A percentile compares a stretch with the other conserved stretches of the same genome.
phyloP scores from a whole-genome alignment of 2,329 filamentous ascomycete species.

The Colletotrichum orchidophilum region DNA sequence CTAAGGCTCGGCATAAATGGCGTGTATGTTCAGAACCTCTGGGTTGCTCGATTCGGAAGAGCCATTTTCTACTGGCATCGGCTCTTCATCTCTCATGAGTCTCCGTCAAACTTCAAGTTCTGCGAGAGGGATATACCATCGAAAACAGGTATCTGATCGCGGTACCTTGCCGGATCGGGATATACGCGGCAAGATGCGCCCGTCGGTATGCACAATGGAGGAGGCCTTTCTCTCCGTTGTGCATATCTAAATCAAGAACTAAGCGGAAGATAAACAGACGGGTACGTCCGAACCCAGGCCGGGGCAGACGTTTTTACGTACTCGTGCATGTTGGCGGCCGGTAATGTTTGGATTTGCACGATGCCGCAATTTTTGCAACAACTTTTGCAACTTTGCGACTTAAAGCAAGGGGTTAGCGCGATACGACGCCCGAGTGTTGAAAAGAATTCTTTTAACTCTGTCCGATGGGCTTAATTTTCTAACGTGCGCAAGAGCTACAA shows the following conservation, averaged over 20 bases:
- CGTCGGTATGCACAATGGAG: conserved; percentile 8
- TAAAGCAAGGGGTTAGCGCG: conserved; percentile 1
- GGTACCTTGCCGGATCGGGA: not conserved
- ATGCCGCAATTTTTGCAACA: conserved; percentile 26
- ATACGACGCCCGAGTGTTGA: not conserved
- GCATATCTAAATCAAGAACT: not conserved
- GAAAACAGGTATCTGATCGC: not conserved
- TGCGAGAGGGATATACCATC: not conserved
- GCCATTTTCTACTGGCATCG: not conserved
- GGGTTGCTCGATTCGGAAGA: conserved; percentile 18
- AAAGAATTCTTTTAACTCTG: no score
- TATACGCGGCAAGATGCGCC: conserved; percentile 5
- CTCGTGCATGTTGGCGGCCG: not conserved
- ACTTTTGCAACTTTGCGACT: not conserved
- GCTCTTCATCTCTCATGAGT: no score
- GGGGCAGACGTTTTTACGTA: not conserved
- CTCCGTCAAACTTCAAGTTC: no score
- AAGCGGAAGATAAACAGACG: no score
- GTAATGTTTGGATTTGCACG: not conserved
- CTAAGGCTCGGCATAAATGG: not conserved
- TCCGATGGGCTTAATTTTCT: not conserved
- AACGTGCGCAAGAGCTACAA: no score
- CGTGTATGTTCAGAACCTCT: not conserved
- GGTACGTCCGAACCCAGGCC: no score
- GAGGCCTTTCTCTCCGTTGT: conserved; percentile 5